phyloP scores from a whole-genome alignment of 1,139 yeast genomes.

The Debaryomycetaceae sp. region DNA sequence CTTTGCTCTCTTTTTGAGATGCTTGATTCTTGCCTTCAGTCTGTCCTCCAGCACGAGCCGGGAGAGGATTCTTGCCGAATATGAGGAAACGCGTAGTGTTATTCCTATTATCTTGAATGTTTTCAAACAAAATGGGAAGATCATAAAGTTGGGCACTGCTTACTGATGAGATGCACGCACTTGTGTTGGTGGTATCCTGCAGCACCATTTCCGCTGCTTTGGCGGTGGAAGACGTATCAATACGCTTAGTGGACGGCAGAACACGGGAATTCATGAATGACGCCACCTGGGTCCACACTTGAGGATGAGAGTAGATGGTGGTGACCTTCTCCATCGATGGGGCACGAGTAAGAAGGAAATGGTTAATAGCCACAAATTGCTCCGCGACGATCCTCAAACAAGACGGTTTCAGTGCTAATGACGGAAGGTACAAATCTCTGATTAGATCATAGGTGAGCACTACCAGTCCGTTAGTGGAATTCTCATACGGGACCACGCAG shows the following conservation, averaged over 20 bases:
- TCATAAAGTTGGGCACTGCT: conserved; percentile 58
- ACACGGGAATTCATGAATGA: conserved; percentile 32
- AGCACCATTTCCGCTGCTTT: conserved; percentile 65
- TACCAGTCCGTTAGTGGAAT: conserved; percentile 92
- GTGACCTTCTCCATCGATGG: conserved; percentile 31
- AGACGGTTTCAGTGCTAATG: conserved; percentile 3
- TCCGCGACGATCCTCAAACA: conserved; percentile 56
- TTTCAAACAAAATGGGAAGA: conserved; percentile 43
- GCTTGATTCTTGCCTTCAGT: neutral
- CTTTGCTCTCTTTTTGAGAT: neutral
- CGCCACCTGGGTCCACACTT: conserved; percentile 91
- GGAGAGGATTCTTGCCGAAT: conserved; percentile 27
- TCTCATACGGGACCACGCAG: conserved; percentile 87
- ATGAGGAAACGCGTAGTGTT: conserved; percentile 83
- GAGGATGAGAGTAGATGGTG: conserved; percentile 83
- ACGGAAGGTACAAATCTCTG: conserved; percentile 45
- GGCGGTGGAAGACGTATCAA: conserved; percentile 74
- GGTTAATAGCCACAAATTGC: conserved; percentile 74
- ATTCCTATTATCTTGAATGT: conserved; percentile 58
- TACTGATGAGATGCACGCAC: conserved; percentile 37
- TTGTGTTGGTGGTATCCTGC: conserved; percentile 22
- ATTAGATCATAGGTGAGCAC: conserved; percentile 73
- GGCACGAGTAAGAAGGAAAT: conserved; percentile 53
- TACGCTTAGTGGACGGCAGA: conserved; percentile 23
- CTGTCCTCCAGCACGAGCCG: conserved; percentile 2